Evolutionary conservation across 176 grass and related monocot species (phyloP).

Genomic region (Puya raimondii): DNA sequence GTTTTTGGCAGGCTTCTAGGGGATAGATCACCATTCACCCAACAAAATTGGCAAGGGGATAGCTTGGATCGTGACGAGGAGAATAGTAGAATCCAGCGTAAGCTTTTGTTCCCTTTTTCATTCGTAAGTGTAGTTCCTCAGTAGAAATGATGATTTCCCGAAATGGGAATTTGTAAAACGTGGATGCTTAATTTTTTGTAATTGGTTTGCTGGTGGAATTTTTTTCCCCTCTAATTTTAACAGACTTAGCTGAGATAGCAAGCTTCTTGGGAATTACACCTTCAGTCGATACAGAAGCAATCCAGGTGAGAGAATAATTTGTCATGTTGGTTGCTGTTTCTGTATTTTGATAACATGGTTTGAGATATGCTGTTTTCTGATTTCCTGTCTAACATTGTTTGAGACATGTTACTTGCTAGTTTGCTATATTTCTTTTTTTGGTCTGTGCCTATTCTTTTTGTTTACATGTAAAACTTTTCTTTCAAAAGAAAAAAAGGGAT

Average conservation of each 20-base stretch:
- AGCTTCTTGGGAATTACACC: conserved; percentile 84
- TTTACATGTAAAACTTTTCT: too few relatives aligned
- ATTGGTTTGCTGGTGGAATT: neutral
- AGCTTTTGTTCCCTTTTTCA: conserved; percentile 6
- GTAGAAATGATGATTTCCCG: neutral
- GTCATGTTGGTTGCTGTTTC: neutral
- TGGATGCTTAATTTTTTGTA: neutral
- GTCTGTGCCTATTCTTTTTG: too few relatives aligned
- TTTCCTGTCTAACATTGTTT: neutral
- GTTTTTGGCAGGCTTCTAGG: conserved; percentile 56
- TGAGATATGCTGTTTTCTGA: neutral
- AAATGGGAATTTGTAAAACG: neutral
- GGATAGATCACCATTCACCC: conserved; percentile 93
- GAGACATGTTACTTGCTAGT: neutral
- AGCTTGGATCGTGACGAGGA: conserved; percentile 94
- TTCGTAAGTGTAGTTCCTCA: neutral
- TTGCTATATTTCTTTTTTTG: neutral
- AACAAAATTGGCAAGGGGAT: conserved; percentile 94
- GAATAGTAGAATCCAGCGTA: conserved; percentile 96
- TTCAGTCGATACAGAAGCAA: conserved; percentile 76
- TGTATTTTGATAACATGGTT: neutral
- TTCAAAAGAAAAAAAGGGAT: too few relatives aligned
- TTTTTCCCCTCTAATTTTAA: conserved; percentile 5
- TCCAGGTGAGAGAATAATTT: conserved; percentile 48
- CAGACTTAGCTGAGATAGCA: conserved; percentile 94